Conservation (phyloP, 2,329 filamentous ascomycete species). For the Emergomyces orientalis region DNA sequence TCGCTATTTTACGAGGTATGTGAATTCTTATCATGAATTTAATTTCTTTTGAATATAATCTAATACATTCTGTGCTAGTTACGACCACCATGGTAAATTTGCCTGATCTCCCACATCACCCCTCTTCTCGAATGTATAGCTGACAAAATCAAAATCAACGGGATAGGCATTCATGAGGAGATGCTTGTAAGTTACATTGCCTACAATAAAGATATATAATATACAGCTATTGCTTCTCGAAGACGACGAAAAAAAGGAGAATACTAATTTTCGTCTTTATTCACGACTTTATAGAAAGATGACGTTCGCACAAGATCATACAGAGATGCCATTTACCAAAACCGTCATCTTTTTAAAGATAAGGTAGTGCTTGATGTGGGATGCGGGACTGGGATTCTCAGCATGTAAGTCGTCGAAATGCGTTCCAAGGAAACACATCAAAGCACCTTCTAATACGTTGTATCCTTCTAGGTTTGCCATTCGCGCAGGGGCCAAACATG, state of each 20-base stretch:
- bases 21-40: conserved; percentile 4
- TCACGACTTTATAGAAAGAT: conserved; percentile 67
- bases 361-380: conserved; percentile 94
- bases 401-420: conserved; percentile 1
- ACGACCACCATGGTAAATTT: conserved; percentile 87
- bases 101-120: conserved; percentile 9
- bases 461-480: conserved; percentile 70
- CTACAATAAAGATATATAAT: conserved; percentile 11
- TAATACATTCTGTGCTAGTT: conserved; percentile 47
- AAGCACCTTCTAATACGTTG: conserved; percentile 14
- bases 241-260: no score
- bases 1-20: conserved; percentile 97
- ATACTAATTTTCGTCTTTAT: neutral
- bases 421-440: conserved; percentile 8
- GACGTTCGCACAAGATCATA: conserved; percentile 95
- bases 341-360: conserved; percentile 86
- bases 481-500: conserved; percentile 92
- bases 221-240: conserved; percentile 14
- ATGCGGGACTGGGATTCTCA: conserved; percentile 78
- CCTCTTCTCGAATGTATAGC: conserved; percentile 17
- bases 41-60: conserved; percentile 7
- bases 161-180: conserved; percentile 84
- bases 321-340: conserved; percentile 95
- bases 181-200: conserved; percentile 67
- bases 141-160: conserved; percentile 21